Conservation (phyloP, 192 early-diverging fungal species). For the Jimgerdemannia lactiflua region DNA sequence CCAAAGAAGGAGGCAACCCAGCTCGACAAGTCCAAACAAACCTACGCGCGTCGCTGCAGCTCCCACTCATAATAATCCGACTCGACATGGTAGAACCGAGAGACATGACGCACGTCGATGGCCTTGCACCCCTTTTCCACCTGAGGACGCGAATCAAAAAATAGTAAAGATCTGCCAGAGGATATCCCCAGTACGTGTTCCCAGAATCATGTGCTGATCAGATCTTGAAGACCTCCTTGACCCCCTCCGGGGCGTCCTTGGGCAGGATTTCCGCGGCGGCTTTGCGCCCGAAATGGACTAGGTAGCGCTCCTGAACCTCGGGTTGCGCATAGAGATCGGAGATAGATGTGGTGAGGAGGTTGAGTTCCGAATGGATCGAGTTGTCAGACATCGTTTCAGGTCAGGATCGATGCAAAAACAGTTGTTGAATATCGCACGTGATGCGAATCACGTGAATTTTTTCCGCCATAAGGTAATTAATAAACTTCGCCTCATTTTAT, state of each 20-base stretch:
- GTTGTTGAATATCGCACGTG: not conserved
- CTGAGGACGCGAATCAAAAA: not conserved
- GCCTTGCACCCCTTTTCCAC: not conserved
- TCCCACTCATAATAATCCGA: constrained; percentile 80
- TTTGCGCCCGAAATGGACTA: not conserved
- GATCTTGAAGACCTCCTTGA: not conserved
- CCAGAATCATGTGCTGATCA: not conserved
- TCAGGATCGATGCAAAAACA: not conserved
- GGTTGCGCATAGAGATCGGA: not conserved
- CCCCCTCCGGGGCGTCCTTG: not conserved
- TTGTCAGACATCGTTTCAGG: not conserved
- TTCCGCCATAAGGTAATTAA: too few species aligned
- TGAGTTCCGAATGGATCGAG: not conserved
- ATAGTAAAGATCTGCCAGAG: not conserved
- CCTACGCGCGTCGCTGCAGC: constrained; percentile 65
- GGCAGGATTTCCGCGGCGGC: not conserved
- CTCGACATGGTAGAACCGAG: constrained; percentile 69
- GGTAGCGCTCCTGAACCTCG: not conserved
- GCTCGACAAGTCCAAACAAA: constrained; percentile 15
- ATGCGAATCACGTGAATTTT: not conserved
- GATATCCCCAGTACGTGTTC: not conserved
- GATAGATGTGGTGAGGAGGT: not conserved
- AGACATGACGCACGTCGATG: not conserved
- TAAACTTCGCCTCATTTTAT: too few species aligned
- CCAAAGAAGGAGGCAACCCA: too few species aligned